phyloP scores from a whole-genome alignment of 331 rosid genomes.

The Malus hybrid region DNA sequence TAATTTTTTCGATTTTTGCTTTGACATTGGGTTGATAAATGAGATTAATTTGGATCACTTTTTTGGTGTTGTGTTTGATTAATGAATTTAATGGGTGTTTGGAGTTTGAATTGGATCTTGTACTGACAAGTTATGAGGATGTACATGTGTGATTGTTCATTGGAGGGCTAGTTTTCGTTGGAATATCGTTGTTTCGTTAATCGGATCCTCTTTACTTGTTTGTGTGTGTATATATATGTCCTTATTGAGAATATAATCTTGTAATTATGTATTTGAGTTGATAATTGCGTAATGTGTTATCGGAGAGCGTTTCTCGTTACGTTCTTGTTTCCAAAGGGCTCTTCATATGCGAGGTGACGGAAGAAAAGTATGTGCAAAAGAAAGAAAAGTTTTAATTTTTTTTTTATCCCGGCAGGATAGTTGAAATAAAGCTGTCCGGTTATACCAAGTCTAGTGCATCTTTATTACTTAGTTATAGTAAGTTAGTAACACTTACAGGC shows the following conservation, averaged over 20 bases:
- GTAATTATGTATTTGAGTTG: neutral
- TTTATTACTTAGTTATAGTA: neutral
- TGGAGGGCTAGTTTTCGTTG: slow-evolving; percentile 12
- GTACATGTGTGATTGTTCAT: slow-evolving; percentile 12
- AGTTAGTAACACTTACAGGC: neutral
- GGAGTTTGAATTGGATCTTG: slow-evolving; percentile 48
- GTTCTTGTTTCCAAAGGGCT: neutral
- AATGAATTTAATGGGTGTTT: slow-evolving; percentile 11
- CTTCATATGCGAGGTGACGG: neutral
- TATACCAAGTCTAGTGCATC: neutral
- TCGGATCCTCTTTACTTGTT: slow-evolving; percentile 12
- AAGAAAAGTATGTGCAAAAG: neutral
- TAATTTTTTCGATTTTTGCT: neutral
- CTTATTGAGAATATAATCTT: neutral
- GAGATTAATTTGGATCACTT: slow-evolving; percentile 24
- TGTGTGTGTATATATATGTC: neutral
- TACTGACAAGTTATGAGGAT: slow-evolving; percentile 13
- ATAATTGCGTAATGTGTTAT: neutral
- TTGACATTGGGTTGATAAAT: neutral
- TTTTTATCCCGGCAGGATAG: neutral
- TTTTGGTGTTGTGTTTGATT: slow-evolving; percentile 9
- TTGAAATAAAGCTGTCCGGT: neutral
- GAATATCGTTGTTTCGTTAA: slow-evolving; percentile 9
- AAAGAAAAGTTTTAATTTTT: neutral
- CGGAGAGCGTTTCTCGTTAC: neutral